Evolutionary conservation across 2,329 filamentous ascomycete genomes (phyloP).

Genomic region (Mycosphaerella sp.): DNA sequence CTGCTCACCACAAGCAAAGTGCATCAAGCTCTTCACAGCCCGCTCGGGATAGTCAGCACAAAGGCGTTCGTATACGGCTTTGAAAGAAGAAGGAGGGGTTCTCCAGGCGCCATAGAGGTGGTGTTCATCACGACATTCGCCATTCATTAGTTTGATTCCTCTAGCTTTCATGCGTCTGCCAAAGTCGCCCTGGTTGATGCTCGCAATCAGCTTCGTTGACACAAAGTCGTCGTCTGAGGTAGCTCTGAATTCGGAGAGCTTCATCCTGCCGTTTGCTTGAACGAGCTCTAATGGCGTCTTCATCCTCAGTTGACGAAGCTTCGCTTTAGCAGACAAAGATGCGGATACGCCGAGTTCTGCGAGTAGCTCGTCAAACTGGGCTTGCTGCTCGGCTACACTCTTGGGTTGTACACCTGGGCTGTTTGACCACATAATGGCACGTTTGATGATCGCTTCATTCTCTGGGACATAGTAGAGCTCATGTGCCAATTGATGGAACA

Average conservation of each 20-base stretch:
- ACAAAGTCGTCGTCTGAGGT: conserved; percentile 48
- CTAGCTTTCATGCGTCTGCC: conserved; percentile 41
- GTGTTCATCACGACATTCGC: conserved; percentile 51
- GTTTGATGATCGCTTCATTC: conserved; percentile 43
- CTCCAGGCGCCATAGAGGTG: conserved; percentile 47
- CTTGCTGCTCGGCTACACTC: conserved; percentile 41
- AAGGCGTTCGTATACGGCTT: conserved; percentile 42
- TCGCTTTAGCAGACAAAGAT: conserved; percentile 37
- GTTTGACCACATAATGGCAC: conserved; percentile 50
- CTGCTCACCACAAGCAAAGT: conserved; percentile 39
- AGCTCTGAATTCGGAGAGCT: conserved; percentile 50
- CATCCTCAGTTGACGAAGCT: conserved; percentile 42
- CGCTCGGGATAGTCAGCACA: conserved; percentile 47
- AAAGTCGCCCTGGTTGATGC: conserved; percentile 46
- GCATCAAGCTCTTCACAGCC: conserved; percentile 41
- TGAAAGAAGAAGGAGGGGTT: conserved; percentile 41
- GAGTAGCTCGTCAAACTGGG: conserved; percentile 49
- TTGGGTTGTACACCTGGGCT: conserved; percentile 51
- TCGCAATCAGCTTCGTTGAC: conserved; percentile 37
- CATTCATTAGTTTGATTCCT: conserved; percentile 46
- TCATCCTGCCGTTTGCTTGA: conserved; percentile 38
- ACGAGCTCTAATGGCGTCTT: conserved; percentile 39
- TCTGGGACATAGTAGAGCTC: conserved; percentile 46
- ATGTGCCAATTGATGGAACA: conserved; percentile 53
- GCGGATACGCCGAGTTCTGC: conserved; percentile 40